A percentile compares a stretch with the other conserved stretches of the same genome.
phyloP scores from a whole-genome alignment of 306 rosid genomes.

The Sphenostylis stenocarpa region DNA sequence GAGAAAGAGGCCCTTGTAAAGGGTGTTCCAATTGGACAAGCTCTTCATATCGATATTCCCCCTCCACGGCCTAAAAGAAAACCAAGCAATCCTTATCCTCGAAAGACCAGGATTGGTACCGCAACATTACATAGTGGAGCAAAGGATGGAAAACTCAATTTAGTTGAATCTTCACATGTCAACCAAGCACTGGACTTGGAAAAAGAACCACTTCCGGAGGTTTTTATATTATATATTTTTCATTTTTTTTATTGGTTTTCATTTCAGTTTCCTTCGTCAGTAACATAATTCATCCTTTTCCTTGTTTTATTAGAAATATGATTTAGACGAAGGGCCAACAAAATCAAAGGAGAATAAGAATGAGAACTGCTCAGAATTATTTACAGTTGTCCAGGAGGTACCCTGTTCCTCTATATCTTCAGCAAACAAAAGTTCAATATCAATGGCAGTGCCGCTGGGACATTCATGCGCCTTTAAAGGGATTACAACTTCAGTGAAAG shows the following conservation, averaged over 20 bases:
- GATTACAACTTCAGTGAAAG: conserved; percentile 64
- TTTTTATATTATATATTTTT: conserved; percentile 22
- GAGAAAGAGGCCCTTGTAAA: conserved; percentile 85
- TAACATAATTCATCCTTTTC: conserved; percentile 19
- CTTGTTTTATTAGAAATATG: conserved; percentile 46
- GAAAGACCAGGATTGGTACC: conserved; percentile 57
- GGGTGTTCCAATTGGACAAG: conserved; percentile 71
- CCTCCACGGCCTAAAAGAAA: conserved; percentile 99
- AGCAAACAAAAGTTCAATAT: conserved; percentile 49
- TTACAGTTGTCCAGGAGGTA: conserved; percentile 57
- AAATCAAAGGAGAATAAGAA: conserved; percentile 54
- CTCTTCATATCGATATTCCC: conserved; percentile 86
- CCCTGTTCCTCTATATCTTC: conserved; percentile 62
- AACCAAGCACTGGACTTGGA: conserved; percentile 67
- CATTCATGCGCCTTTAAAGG: conserved; percentile 52
- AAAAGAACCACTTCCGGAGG: conserved; percentile 73
- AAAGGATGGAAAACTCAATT: conserved; percentile 67
- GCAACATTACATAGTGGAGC: conserved; percentile 53
- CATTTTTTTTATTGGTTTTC: no score
- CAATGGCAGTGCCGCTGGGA: conserved; percentile 41
- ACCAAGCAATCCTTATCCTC: conserved; percentile 93
- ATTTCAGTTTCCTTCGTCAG: conserved; percentile 21
- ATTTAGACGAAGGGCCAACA: conserved; percentile 50
- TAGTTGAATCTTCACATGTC: conserved; percentile 52
- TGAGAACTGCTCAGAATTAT: conserved; percentile 52